Evolutionary conservation across 495 filamentous ascomycete species (phyloP).

Genomic region (Hypoxylon crocopeplum): DNA sequence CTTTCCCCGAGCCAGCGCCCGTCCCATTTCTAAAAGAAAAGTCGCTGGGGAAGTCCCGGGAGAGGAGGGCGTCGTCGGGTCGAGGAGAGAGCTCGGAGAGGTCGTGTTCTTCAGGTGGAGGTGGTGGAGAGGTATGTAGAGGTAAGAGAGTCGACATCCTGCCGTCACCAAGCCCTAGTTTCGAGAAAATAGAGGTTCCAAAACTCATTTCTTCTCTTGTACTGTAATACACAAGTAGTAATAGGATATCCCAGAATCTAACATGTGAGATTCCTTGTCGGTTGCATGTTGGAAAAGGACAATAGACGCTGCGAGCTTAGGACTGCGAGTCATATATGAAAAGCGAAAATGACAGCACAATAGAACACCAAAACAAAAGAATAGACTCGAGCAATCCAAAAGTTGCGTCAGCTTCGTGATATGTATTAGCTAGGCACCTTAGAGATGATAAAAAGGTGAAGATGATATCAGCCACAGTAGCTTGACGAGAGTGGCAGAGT

Average conservation of each 20-base stretch:
- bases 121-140: slow-evolving; percentile 30
- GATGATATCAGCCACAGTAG: slow-evolving; percentile 2
- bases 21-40: neutral
- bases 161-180: slow-evolving; percentile 30
- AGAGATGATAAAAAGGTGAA: neutral
- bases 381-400: too few relatives aligned
- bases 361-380: neutral
- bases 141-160: slow-evolving; percentile 35
- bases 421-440: neutral
- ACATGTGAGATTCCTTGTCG: neutral
- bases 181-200: slow-evolving; percentile 34
- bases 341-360: too few relatives aligned
- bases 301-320: neutral
- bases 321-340: neutral
- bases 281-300: slow-evolving; percentile 12
- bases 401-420: too few relatives aligned
- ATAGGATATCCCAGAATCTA: neutral
- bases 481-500: neutral
- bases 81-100: slow-evolving; percentile 51
- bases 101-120: slow-evolving; percentile 44
- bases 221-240: neutral
- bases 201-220: slow-evolving; percentile 32
- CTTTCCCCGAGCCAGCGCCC: neutral
- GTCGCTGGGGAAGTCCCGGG: slow-evolving; percentile 5
- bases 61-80: slow-evolving; percentile 46